Evolutionary conservation across 805 yeast genomes (phyloP).

Genomic region (Citeromyces nyonsensis): DNA sequence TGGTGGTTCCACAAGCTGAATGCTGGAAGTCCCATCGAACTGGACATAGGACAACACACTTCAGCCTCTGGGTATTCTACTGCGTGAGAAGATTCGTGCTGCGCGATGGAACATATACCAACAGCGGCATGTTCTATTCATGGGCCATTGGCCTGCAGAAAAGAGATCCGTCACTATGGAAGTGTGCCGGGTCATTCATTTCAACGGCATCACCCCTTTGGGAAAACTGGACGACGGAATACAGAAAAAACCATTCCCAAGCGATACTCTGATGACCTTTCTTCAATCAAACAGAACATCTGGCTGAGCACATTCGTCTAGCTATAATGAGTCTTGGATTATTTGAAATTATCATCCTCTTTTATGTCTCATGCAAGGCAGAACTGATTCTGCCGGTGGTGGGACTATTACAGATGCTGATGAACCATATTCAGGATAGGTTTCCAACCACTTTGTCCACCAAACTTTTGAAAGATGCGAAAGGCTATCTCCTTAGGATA

Average conservation of each 20-base stretch:
- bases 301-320: no score
- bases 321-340: no score
- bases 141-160: slow-evolving; percentile 87
- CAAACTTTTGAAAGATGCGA: no score
- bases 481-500: no score
- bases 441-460: no score
- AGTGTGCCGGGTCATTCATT: slow-evolving; percentile 68
- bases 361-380: no score
- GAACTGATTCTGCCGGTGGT: no score
- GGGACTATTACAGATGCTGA: no score
- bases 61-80: slow-evolving; percentile 54
- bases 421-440: no score
- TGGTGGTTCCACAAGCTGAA: slow-evolving; percentile 52
- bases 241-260: slow-evolving; percentile 31
- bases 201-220: slow-evolving; percentile 11
- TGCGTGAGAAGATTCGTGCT: slow-evolving; percentile 66
- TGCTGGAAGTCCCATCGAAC: slow-evolving; percentile 65
- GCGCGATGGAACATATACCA: slow-evolving; percentile 75
- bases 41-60: slow-evolving; percentile 46
- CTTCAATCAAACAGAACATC: no score
- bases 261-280: no score
- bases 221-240: slow-evolving; percentile 41
- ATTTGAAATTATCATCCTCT: no score
- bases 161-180: slow-evolving; percentile 49
- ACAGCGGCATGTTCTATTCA: slow-evolving; percentile 53